Base-by-base conservation (phyloP, 2,329 filamentous ascomycete genomes). In the Penicillium sp. region DNA sequence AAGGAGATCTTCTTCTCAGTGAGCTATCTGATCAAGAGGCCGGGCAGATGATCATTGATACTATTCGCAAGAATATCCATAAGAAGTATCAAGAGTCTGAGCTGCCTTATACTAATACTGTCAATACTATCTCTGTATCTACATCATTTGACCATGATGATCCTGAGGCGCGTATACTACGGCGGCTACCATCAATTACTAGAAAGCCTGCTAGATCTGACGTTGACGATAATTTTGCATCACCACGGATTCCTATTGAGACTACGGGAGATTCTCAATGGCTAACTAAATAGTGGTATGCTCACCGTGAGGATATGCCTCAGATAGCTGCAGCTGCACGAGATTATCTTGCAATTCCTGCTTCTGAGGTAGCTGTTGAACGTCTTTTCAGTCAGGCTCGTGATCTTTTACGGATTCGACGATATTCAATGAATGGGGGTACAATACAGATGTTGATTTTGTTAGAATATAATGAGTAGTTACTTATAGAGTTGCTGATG, bases 341-440 rank as follows among this genome's bases (percentile, higher is more conserved):
- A 24, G 56, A 56, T 49, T 54, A 56, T 42, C 54, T 59, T 18
- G 56, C 51, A 14, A 58, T 60, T 23, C 55, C 52, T 29, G 55
- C 52, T 4, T 47, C 58, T 19, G 55, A 53, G 50, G 54, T 55
- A 5, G 21, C 40, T 13, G 50, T 55, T 14, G 58, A 60, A 34
- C 52, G 52, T 36, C 19, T 55, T 21, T 60, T 58, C 26, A 60
- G 42, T 26, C 11, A 10, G 21, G 55, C 18, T 11, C 42, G 52
- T 23, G 58, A 60, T 48, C 13, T 60, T n/a, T n/a, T 58, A 9
- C 34, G 52, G 11, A 28, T 58, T 11, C 40, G 58, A 19, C 42
- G 58, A 28, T n/a, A 50, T 24, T 54, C 48, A 14, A 33, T 58
- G 49, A 55, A 47, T 6, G 42, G n/a, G 9, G 54, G 55, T 9